A percentile compares a stretch with the other conserved stretches of the same genome.
Conservation (phyloP, 352 stramenopile species). For the Phytophthora idaei region DNA sequence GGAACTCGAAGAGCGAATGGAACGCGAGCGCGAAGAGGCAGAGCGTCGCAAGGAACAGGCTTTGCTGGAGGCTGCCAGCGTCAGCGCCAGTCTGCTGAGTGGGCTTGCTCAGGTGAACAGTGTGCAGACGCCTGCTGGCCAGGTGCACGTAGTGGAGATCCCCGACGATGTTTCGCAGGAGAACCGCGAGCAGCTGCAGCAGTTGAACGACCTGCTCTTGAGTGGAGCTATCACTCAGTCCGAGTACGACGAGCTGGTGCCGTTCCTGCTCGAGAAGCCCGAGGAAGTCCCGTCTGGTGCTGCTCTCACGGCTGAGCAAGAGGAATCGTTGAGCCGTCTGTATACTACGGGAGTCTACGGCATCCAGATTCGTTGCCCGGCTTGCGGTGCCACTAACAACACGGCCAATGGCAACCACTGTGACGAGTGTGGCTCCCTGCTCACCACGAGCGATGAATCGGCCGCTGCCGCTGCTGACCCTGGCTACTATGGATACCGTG, state of each 20-base stretch:
- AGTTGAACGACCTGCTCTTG: slow-evolving; percentile 86
- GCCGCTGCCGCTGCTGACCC: slow-evolving; percentile 48
- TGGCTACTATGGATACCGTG: slow-evolving; percentile 52
- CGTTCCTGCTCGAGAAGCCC: slow-evolving; percentile 84
- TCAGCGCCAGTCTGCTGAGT: slow-evolving; percentile 77
- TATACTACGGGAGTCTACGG: slow-evolving; percentile 82
- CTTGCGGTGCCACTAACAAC: slow-evolving; percentile 87
- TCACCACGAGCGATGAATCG: slow-evolving; percentile 78
- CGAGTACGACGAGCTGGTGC: slow-evolving; percentile 89
- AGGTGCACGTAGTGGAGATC: slow-evolving; percentile 86
- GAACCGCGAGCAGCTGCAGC: slow-evolving; percentile 85
- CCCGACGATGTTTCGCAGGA: slow-evolving; percentile 83
- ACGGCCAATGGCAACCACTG: slow-evolving; percentile 90
- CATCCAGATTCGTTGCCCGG: slow-evolving; percentile 87
- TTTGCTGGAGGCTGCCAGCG: slow-evolving; percentile 63
- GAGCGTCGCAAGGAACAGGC: slow-evolving; percentile 75
- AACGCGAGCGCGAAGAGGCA: slow-evolving; percentile 56
- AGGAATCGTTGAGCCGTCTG: slow-evolving; percentile 81
- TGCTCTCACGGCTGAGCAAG: slow-evolving; percentile 76
- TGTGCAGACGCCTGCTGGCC: slow-evolving; percentile 61
- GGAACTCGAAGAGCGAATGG: slow-evolving; percentile 72
- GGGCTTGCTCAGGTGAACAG: slow-evolving; percentile 84
- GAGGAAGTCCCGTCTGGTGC: slow-evolving; percentile 61
- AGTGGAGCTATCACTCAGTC: slow-evolving; percentile 81
- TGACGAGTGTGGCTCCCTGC: slow-evolving; percentile 82